Base-by-base conservation (phyloP, 2,329 filamentous ascomycete genomes). In the Diaporthe sp. region DNA sequence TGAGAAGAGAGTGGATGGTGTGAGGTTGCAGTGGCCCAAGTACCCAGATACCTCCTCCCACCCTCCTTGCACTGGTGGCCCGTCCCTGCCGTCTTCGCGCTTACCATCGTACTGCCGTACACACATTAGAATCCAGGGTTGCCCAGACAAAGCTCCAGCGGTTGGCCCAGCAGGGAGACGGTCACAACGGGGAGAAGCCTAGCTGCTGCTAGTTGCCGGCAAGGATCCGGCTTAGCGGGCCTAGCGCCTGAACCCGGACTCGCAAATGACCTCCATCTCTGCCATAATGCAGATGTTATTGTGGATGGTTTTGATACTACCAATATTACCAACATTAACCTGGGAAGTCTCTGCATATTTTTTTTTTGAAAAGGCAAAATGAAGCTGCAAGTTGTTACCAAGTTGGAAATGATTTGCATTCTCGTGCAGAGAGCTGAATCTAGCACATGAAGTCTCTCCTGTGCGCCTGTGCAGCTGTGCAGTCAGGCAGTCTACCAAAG, bases 161-260 rank as follows among this genome's bases (percentile, higher is more conserved):
- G 66, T 70, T 47, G 68, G 66, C 39, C 51, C 68, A 70, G 68
- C 68, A 58, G 37, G 66, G 39, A 70, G 32, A 56, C 19, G 42
- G 39, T 50, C 51, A 22, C 22, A 19, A 32, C 32, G 35, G 35
- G 53, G 42, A 37, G 53, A 47, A 22, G 39, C 19, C 25, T 47
- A 44, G 37, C 12, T 53, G 27, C 37, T 70, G 68, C 55, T 61
- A 51, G 69, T n/a, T 59, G 69, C 69, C 55, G 56, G 63, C 44
- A 51, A 51, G 63, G 63, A 66, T 66, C 63, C 61, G 44, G 51
- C 61, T 27, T 37, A 37, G 61, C 44, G 61, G 44, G 61, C 61
- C 42, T 51, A 50, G 61, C 42, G 61, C 61, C 44, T 66, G 30
- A 17, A 25, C 17, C 22, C 50, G 27, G 42, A 22, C 37, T 44